Evolutionary conservation across 352 stramenopile species (phyloP).

Genomic region (Pythium chondricola): DNA sequence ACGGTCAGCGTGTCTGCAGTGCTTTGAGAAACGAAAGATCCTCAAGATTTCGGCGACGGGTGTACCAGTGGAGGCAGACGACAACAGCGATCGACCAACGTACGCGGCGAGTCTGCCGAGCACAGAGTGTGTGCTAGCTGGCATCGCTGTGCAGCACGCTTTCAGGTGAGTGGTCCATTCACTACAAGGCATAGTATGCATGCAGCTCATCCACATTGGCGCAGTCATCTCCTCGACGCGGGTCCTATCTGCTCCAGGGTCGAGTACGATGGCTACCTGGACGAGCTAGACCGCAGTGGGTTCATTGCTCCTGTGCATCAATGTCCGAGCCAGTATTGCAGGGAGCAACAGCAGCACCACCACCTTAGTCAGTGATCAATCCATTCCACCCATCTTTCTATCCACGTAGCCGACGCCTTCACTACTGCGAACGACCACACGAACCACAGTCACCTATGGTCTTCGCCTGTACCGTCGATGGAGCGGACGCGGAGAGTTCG

Average conservation of each 20-base stretch:
- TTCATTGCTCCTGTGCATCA: slow-evolving; percentile 32
- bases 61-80: neutral
- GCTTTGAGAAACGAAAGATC: slow-evolving; percentile 38
- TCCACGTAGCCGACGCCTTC: too few species aligned
- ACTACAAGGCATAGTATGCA: neutral
- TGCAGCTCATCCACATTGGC: neutral
- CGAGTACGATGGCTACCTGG: slow-evolving; percentile 39
- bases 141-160: slow-evolving; percentile 34
- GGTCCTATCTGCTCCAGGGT: slow-evolving; percentile 31
- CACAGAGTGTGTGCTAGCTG: slow-evolving; percentile 41
- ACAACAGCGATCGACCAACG: neutral
- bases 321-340: slow-evolving; percentile 28
- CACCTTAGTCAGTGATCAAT: too few species aligned
- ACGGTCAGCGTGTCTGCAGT: slow-evolving; percentile 35
- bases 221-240: slow-evolving; percentile 18
- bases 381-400: too few species aligned
- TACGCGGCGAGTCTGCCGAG: slow-evolving; percentile 21
- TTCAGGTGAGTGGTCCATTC: slow-evolving; percentile 21
- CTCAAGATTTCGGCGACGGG: slow-evolving; percentile 14
- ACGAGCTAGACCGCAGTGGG: slow-evolving; percentile 39
- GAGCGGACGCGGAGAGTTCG: slow-evolving; percentile 3
- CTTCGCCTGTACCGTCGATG: neutral
- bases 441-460: slow-evolving; percentile 16
- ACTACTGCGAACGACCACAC: slow-evolving; percentile 19
- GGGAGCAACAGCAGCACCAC: slow-evolving; percentile 18